Evolutionary conservation across 129 eudicot species (phyloP).

Genomic region (Lonicera japonica): DNA sequence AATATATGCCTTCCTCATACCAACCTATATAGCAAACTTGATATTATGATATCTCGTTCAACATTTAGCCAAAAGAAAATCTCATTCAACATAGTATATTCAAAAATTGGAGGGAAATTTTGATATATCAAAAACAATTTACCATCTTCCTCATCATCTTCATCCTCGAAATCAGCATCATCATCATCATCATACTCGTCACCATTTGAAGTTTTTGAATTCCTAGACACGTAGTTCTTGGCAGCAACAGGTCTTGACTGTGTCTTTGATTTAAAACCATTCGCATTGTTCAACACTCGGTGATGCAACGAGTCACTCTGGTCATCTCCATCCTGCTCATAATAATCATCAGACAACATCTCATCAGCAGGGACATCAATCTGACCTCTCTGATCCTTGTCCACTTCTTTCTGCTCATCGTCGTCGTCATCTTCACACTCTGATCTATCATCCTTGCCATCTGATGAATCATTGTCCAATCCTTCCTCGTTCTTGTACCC

Average conservation of each 20-base stretch:
- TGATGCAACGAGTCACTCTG: conserved; percentile 61
- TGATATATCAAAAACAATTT: conserved; percentile 2
- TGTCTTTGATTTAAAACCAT: conserved; percentile 37
- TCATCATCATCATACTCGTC: conserved; percentile 41
- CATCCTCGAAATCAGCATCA: conserved; percentile 47
- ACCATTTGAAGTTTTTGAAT: conserved; percentile 37
- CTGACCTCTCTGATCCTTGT: conserved; percentile 37
- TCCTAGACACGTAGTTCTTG: conserved; percentile 26
- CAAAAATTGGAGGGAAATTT: background rate
- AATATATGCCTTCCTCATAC: background rate
- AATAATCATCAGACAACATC: conserved; percentile 95
- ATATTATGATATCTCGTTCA: background rate
- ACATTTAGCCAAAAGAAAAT: no score
- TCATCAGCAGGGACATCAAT: conserved; percentile 53
- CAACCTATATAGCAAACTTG: background rate
- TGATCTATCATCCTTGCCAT: conserved; percentile 18
- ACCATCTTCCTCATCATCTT: conserved; percentile 62
- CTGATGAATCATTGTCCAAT: conserved; percentile 39
- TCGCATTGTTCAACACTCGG: conserved; percentile 35
- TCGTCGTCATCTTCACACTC: conserved; percentile 30
- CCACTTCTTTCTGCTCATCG: conserved; percentile 26
- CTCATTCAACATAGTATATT: background rate
- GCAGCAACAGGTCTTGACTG: conserved; percentile 27
- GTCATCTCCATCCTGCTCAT: conserved; percentile 87
- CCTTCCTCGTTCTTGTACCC: conserved; percentile 58